Evolutionary conservation across 352 stramenopile species (phyloP).

Genomic region (Phytophthora quininea): DNA sequence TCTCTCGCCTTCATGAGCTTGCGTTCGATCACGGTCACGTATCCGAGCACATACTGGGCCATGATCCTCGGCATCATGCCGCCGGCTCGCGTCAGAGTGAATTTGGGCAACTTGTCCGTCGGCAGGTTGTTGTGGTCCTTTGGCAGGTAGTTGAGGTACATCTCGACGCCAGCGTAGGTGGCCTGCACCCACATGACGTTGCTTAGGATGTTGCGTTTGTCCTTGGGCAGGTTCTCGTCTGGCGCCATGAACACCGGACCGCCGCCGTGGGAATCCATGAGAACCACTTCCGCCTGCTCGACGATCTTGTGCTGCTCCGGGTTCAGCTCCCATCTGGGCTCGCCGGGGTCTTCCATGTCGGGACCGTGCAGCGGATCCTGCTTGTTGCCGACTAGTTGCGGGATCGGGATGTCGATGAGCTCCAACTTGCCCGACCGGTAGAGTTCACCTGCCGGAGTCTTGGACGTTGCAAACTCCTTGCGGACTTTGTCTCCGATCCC

Average conservation of each 20-base stretch:
- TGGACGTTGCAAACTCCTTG: slow-evolving; percentile 28
- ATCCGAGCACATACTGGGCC: slow-evolving; percentile 51
- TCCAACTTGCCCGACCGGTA: slow-evolving; percentile 38
- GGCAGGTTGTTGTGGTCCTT: slow-evolving; percentile 16
- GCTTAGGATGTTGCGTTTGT: slow-evolving; percentile 36
- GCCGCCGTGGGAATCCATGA: slow-evolving; percentile 39
- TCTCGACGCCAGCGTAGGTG: slow-evolving; percentile 49
- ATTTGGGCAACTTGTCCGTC: slow-evolving; percentile 26
- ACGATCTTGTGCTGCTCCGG: slow-evolving; percentile 37
- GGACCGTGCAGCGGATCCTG: slow-evolving; percentile 36
- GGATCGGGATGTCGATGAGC: slow-evolving; percentile 37
- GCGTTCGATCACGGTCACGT: slow-evolving; percentile 46
- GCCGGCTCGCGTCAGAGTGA: slow-evolving; percentile 42
- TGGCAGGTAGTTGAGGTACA: slow-evolving; percentile 35
- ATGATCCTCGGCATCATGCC: slow-evolving; percentile 51
- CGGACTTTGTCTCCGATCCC: slow-evolving; percentile 36
- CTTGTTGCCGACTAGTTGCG: slow-evolving; percentile 41
- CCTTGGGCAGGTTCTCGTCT: slow-evolving; percentile 36
- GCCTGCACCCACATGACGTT: slow-evolving; percentile 50
- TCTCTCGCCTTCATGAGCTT: slow-evolving; percentile 39
- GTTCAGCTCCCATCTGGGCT: slow-evolving; percentile 32
- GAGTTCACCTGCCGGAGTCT: slow-evolving; percentile 27
- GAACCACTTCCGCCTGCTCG: slow-evolving; percentile 32
- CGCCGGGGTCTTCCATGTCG: slow-evolving; percentile 32
- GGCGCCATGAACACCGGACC: slow-evolving; percentile 34